Base-by-base conservation (phyloP, 2,329 filamentous ascomycete genomes). In the Aspergillus thermomutatus region DNA sequence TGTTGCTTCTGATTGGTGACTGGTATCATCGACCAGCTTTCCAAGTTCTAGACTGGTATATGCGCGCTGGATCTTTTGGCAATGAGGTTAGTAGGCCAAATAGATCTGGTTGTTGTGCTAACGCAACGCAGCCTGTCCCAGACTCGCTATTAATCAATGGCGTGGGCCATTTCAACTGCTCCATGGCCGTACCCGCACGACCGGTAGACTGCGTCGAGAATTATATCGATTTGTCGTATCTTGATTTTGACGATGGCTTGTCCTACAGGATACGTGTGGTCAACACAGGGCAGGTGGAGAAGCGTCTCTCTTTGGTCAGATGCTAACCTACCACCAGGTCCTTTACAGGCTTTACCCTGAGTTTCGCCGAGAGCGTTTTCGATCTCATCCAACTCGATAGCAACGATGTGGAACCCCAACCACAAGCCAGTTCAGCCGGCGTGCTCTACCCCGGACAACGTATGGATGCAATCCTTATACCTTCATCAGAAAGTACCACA, bases 121-220 rank as follows among this genome's bases (percentile, higher is more conserved):
- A 47, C 50, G 57, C 40, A 49, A 5, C 40, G 21, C 53, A 81
- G 77, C 80, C 79, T 3, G 75, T 78, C 8, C 80, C 80, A 1
- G 78, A 80, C 53, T 80, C 77, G 0, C 58, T 82, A 1, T 59
- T 82, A 0, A 63, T 82, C 27, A 82, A 82, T 59, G 80, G 79
- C 21, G 63, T 62, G 4, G 80, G 80, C 1, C 58, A 60, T 6
- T 82, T 79, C 54, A 65, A 76, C 23, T 82, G 80, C 60, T 73
- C 73, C 0, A 76, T 74, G 73, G 77, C 77, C 17, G 72, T 78
- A 1, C 75, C 76, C 51, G 76, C 76, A 19, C 66, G 73, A 4
- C 79, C 78, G 3, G 61, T 82, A 3, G 72, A 82, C 55, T 82
- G 80, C 59, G 59, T 69, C 4, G 56, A 68, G 3, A 62, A 66